Conservation (phyloP, 306 rosid species). For the Biancaea sappan region DNA sequence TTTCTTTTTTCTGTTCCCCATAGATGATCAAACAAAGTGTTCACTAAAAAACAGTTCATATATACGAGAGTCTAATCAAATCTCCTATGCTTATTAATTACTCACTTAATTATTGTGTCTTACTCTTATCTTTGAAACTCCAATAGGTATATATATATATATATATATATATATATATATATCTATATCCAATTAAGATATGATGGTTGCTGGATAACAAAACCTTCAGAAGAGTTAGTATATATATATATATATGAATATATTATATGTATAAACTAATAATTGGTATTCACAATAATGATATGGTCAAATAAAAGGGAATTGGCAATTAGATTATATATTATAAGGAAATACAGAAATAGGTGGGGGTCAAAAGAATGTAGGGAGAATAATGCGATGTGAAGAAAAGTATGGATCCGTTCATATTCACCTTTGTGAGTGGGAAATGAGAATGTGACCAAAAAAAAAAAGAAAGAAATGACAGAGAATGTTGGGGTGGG, state of each 20-base stretch:
- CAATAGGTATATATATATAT: no score
- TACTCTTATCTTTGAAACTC: no score
- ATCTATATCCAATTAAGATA: background rate
- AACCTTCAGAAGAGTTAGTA: no score
- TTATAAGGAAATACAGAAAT: no score
- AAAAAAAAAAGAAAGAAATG: slow-evolving; percentile 1
- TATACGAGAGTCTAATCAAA: background rate
- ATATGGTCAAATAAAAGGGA: background rate
- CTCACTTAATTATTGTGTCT: no score
- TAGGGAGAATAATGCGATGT: background rate
- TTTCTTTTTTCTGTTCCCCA: no score
- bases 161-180: no score
- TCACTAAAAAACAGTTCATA: background rate
- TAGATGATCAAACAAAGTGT: background rate
- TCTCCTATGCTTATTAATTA: background rate
- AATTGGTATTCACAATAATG: no score
- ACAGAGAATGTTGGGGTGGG: slow-evolving; percentile 21
- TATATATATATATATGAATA: no score
- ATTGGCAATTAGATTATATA: background rate
- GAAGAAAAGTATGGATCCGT: no score
- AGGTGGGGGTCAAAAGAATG: background rate
- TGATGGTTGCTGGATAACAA: background rate
- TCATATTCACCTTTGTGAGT: background rate
- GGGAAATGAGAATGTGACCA: slow-evolving; percentile 38
- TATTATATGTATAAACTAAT: no score